Base-by-base conservation (phyloP, 371 early-diverging fungal genomes). In the Entomophthora muscae region DNA sequence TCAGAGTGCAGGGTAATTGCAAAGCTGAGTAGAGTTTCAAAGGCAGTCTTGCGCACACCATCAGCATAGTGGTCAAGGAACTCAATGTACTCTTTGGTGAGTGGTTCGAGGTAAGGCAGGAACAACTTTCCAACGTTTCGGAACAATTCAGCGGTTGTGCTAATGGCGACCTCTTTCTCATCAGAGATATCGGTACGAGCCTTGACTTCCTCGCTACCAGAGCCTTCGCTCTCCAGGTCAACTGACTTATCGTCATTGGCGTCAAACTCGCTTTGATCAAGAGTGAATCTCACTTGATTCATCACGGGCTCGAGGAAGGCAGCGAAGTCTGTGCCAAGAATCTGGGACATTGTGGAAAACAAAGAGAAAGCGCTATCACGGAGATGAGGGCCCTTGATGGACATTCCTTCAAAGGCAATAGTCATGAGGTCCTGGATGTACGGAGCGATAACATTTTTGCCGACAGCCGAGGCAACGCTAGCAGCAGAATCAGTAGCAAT, bases 121-220 rank as follows among this genome's bases (percentile, higher is more conserved):
- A 91, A 93, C 53, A 83, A 78, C 0, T 76, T 58, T 2, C 78
- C 69, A 0, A 93, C 86, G 65, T 83, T 80, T 61, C 81, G 81
- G 73, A 93, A 92, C 28, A 94, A 68, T 69, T 91, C 90, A 54
- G 87, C 91, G 53, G 88, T 76, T 1, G 88, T 86, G 67, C 89
- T 90, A 27, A 85, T 85, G 21, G 93, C 91, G 56, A 86, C 83
- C 67, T 91, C 91, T 75, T 94, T 94, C 70, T 94, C 94, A 32
- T 91, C 88, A 0, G 92, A 87, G 67, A 93, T 75, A 24, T 88
- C 91, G 53, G 88, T 84, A 67, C 80, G 85, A 63, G 86, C 75
- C n/a, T 78, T 76, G 67, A 83, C 78, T 17, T 67, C 77, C 65
- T 63, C 65, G 54, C 27, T n/a, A 32, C 52, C 27, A 54, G 31